phyloP scores from a whole-genome alignment of 495 filamentous ascomycete genomes.

The Neurospora sp. region DNA sequence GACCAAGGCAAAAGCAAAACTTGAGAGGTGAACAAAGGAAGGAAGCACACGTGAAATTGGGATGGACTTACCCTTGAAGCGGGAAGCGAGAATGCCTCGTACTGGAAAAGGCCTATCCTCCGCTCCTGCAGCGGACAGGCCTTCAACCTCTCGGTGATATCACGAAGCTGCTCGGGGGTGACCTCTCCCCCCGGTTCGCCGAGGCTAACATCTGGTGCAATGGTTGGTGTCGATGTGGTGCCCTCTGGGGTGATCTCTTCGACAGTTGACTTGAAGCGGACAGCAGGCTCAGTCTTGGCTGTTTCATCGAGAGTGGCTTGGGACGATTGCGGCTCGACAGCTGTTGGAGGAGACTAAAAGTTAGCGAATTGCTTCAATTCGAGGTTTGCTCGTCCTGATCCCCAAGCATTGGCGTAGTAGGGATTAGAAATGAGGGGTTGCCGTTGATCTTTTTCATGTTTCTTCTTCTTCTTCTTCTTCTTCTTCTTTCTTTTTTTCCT shows the following conservation, averaged over 20 bases:
- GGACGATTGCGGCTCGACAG: neutral
- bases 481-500: neutral
- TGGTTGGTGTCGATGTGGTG: slow-evolving; percentile 16
- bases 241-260: slow-evolving; percentile 62
- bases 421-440: slow-evolving; percentile 9
- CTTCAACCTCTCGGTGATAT: slow-evolving; percentile 61
- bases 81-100: slow-evolving; percentile 82
- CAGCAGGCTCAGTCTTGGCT: slow-evolving; percentile 30
- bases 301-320: neutral
- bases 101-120: slow-evolving; percentile 74
- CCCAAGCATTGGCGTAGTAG: neutral
- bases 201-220: slow-evolving; percentile 6
- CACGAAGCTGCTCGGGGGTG: slow-evolving; percentile 56
- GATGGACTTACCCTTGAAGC: slow-evolving; percentile 61
- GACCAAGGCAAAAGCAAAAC: neutral
- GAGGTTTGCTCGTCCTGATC: neutral
- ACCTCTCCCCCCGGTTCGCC: slow-evolving; percentile 24
- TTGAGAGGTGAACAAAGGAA: neutral
- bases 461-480: neutral
- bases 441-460: neutral
- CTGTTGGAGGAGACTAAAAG: neutral
- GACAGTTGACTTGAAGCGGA: slow-evolving; percentile 68
- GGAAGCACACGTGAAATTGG: neutral
- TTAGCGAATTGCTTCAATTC: neutral
- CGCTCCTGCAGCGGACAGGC: slow-evolving; percentile 66